Conservation (phyloP, 176 grass and related monocot species). For the Dendrocalamus sinicus region DNA sequence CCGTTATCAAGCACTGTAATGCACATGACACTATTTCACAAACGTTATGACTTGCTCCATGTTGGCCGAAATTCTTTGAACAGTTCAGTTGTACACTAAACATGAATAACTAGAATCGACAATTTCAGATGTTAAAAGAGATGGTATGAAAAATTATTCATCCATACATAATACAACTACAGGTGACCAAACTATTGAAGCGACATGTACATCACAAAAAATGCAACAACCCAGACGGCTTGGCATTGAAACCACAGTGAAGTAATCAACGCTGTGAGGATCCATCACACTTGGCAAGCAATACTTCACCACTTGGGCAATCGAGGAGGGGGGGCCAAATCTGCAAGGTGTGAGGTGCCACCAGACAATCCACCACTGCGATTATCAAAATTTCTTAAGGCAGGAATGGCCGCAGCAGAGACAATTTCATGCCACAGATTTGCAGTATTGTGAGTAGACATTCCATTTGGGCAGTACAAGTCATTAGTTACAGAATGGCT, state of each 20-base stretch:
- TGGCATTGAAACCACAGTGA: neutral
- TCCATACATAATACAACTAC: neutral
- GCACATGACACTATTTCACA: neutral
- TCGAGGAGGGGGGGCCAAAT: neutral
- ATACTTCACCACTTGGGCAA: neutral
- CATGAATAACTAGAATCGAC: neutral
- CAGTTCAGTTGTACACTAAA: neutral
- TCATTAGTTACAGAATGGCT: neutral
- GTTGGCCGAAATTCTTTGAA: neutral
- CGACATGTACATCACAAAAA: conserved; percentile 19
- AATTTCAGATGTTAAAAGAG: neutral
- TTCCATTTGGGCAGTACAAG: neutral
- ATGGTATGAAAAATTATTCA: neutral
- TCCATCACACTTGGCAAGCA: neutral
- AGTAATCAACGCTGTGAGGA: neutral
- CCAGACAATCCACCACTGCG: neutral
- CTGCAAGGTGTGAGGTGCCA: neutral
- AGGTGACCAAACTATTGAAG: neutral
- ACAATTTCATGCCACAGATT: conserved; percentile 1
- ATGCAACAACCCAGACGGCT: neutral
- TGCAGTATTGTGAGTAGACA: neutral
- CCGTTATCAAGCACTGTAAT: neutral
- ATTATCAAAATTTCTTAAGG: neutral
- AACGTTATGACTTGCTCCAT: neutral
- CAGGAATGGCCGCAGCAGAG: neutral